phyloP scores from a whole-genome alignment of 2,329 filamentous ascomycete genomes.

The Alternaria triticimaculans region DNA sequence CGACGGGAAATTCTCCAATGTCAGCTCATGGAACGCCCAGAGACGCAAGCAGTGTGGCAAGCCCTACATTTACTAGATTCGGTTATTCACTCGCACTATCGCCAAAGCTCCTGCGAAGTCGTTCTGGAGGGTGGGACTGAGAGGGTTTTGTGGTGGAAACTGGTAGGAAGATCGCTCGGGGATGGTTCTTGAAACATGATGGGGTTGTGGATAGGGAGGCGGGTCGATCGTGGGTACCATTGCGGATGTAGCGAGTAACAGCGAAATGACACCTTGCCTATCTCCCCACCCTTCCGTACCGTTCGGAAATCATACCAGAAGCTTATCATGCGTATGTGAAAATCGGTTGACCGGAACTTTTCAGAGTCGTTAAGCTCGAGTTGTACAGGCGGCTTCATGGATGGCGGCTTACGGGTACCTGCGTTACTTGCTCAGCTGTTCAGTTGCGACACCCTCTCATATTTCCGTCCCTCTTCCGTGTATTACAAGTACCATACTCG shows the following conservation, averaged over 20 bases:
- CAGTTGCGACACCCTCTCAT: neutral
- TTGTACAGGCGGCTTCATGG: neutral
- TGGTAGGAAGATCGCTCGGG: conserved; percentile 8
- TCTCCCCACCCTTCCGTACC: neutral
- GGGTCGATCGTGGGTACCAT: neutral
- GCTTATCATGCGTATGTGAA: neutral
- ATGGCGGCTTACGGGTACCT: neutral
- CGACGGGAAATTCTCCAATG: neutral
- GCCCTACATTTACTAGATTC: neutral
- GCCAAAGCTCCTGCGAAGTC: neutral
- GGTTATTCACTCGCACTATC: neutral
- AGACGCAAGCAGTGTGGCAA: neutral
- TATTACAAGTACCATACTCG: neutral
- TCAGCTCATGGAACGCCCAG: neutral
- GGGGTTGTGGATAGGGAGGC: conserved; percentile 17
- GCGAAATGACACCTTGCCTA: neutral
- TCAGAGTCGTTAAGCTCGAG: neutral
- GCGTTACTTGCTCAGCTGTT: neutral
- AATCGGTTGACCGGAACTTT: neutral
- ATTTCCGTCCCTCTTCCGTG: neutral
- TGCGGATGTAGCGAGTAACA: neutral
- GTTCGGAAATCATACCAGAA: neutral
- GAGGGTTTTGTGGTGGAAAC: conserved; percentile 13
- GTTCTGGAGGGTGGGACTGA: conserved; percentile 19
- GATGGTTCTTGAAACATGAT: conserved; percentile 22